A percentile compares a stretch with the other conserved stretches of the same genome.
Conservation (phyloP, 768 basidiomycete genomes). For the Antrodiella citrinella region DNA sequence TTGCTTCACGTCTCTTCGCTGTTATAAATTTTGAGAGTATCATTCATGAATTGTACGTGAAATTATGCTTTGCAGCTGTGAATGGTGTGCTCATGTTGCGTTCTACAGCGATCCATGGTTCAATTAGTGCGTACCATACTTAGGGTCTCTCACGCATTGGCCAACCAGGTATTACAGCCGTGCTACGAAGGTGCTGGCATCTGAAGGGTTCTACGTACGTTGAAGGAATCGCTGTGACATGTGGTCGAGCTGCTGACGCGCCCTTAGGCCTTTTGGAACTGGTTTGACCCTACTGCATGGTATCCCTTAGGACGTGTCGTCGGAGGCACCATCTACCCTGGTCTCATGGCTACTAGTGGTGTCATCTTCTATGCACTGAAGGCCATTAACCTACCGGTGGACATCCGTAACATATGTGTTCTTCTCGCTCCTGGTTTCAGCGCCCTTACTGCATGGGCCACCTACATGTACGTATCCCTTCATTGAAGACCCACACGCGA, state of each 20-base stretch:
- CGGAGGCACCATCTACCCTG: slow-evolving; percentile 97
- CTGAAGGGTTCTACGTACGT: slow-evolving; percentile 92
- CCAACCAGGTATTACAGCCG: slow-evolving; percentile 45
- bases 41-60: slow-evolving; percentile 94
- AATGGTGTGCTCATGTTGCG: slow-evolving; percentile 1
- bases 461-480: slow-evolving; percentile 69
- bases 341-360: slow-evolving; percentile 96
- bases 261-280: slow-evolving; percentile 96
- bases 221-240: background rate
- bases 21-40: slow-evolving; percentile 98
- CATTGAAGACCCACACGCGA: no score
- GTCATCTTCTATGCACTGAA: slow-evolving; percentile 92
- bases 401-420: slow-evolving; percentile 96
- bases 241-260: slow-evolving; percentile 1
- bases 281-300: slow-evolving; percentile 99
- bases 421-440: slow-evolving; percentile 95
- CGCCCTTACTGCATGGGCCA: slow-evolving; percentile 93
- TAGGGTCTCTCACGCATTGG: background rate
- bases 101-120: slow-evolving; percentile 89
- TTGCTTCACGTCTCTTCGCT: slow-evolving; percentile 93
- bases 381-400: slow-evolving; percentile 86
- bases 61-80: background rate
- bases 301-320: slow-evolving; percentile 98
- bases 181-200: slow-evolving; percentile 83
- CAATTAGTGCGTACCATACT: slow-evolving; percentile 76